These are phyloP conservation scores for Kluyveromyces siamensis DNA, from an alignment of 805 yeast genomes.

Conservation along the genomic window DNA sequence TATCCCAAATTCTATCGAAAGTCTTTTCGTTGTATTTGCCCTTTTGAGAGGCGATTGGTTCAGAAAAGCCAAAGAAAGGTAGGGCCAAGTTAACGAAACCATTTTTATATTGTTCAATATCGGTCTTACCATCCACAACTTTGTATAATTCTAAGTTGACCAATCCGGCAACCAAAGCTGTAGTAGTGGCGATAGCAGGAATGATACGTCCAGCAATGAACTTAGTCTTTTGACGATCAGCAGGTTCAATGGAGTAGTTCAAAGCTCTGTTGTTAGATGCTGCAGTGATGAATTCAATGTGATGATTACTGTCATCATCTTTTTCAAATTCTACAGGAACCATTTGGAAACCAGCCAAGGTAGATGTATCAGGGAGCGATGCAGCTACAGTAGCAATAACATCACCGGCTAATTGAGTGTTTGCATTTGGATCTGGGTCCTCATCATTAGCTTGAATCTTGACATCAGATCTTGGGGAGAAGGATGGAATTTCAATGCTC, in stretches of 20 bases:
- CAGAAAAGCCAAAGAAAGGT: slow-evolving; percentile 95
- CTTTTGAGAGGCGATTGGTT: slow-evolving; percentile 82
- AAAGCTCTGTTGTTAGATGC: slow-evolving; percentile 94
- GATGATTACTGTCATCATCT: slow-evolving; percentile 95
- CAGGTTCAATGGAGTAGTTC: slow-evolving; percentile 82
- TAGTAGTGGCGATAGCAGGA: slow-evolving; percentile 98
- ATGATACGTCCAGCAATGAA: slow-evolving; percentile 97
- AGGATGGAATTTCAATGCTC: slow-evolving; percentile 46
- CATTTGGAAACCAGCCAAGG: slow-evolving; percentile 81
- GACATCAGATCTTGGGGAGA: slow-evolving; percentile 65
- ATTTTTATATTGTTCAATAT: slow-evolving; percentile 81
- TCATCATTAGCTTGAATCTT: slow-evolving; percentile 77
- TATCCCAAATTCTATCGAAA: slow-evolving; percentile 90
- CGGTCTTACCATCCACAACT: slow-evolving; percentile 66
- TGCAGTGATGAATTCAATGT: slow-evolving; percentile 90
- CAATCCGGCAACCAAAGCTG: slow-evolving; percentile 94
- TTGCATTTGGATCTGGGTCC: slow-evolving; percentile 80
- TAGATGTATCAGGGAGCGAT: slow-evolving; percentile 78
- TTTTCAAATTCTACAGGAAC: slow-evolving; percentile 92
- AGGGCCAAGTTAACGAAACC: slow-evolving; percentile 88
- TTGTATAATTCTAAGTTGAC: slow-evolving; percentile 88
- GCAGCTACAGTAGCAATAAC: slow-evolving; percentile 63
- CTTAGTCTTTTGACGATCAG: slow-evolving; percentile 84
- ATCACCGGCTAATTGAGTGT: slow-evolving; percentile 43
- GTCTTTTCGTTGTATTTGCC: slow-evolving; percentile 69